Evolutionary conservation across 495 filamentous ascomycete species (phyloP).

Genomic region (Hypoxylon lienhwacheense): DNA sequence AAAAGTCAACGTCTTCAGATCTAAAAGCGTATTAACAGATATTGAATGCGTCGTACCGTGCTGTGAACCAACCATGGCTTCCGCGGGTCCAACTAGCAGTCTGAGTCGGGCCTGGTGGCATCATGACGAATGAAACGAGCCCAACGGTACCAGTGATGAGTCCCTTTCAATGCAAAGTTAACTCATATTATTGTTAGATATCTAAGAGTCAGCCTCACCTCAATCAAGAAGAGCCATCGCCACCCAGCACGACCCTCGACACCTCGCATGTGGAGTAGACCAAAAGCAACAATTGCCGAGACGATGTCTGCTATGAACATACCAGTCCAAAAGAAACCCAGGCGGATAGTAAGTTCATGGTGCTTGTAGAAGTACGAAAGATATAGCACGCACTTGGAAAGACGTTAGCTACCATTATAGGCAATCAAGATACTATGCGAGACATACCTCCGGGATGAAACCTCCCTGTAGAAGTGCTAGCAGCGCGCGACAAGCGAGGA

Average conservation of each 20-base stretch:
- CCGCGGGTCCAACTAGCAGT: slow-evolving; percentile 63
- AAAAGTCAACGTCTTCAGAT: slow-evolving; percentile 11
- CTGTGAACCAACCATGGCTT: slow-evolving; percentile 72
- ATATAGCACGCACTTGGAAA: slow-evolving; percentile 61
- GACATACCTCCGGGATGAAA: slow-evolving; percentile 56
- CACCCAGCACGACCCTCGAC: slow-evolving; percentile 64
- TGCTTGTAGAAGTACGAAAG: slow-evolving; percentile 78
- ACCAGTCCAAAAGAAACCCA: slow-evolving; percentile 64
- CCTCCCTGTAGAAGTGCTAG: slow-evolving; percentile 78
- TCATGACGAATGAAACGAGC: slow-evolving; percentile 63
- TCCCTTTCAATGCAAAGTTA: slow-evolving; percentile 39
- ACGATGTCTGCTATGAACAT: slow-evolving; percentile 66
- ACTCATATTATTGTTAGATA: background rate
- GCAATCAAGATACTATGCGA: background rate
- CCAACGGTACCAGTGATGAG: slow-evolving; percentile 64
- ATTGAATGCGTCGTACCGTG: slow-evolving; percentile 40
- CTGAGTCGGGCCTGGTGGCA: slow-evolving; percentile 73
- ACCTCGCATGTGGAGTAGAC: slow-evolving; percentile 67
- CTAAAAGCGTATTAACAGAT: background rate
- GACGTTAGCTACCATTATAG: no score
- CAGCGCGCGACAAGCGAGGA: slow-evolving; percentile 64
- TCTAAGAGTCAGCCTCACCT: slow-evolving; percentile 29
- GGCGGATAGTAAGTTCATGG: slow-evolving; percentile 60
- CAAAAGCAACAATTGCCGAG: slow-evolving; percentile 70
- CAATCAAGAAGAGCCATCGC: slow-evolving; percentile 71